Conservation (phyloP, 176 grass and related monocot species). For the Oryza coarctata region DNA sequence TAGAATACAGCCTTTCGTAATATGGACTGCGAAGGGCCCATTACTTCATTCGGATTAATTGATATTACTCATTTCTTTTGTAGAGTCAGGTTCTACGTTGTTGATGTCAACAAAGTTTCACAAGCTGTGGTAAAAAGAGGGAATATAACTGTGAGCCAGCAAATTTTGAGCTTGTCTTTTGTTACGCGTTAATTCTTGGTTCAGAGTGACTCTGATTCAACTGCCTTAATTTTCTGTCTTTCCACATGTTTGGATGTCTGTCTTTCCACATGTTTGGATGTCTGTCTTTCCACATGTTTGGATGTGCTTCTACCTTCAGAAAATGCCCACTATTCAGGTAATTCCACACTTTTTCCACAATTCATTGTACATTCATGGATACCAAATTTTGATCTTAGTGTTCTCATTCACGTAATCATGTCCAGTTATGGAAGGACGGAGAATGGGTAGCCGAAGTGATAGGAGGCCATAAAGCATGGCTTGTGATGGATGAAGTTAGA, state of each 20-base stretch:
- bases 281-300: not conserved
- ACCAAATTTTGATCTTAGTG: not conserved
- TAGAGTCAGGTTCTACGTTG: constrained; percentile 73
- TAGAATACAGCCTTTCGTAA: not conserved
- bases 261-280: not conserved
- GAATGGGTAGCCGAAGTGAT: constrained; percentile 84
- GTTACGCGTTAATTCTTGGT: not conserved
- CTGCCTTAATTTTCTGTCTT: not conserved
- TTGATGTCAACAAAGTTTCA: constrained; percentile 95
- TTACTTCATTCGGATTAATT: constrained; percentile 12
- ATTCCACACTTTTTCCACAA: not conserved
- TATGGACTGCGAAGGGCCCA: not conserved
- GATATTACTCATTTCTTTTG: not conserved
- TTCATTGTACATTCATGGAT: not conserved
- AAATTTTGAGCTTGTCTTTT: not conserved
- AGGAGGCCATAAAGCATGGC: constrained; percentile 93
- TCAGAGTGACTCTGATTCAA: not conserved
- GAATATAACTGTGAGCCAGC: constrained; percentile 71
- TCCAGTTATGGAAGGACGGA: constrained; percentile 96
- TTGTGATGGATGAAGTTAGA: constrained; percentile 93
- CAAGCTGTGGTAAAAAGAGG: constrained; percentile 78
- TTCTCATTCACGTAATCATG: not conserved
- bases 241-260: not conserved
- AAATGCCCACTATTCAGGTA: constrained; percentile 99
- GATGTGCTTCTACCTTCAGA: constrained; percentile 41